phyloP scores from a whole-genome alignment of 768 basidiomycete genomes.

The Cystofilobasidium macerans region DNA sequence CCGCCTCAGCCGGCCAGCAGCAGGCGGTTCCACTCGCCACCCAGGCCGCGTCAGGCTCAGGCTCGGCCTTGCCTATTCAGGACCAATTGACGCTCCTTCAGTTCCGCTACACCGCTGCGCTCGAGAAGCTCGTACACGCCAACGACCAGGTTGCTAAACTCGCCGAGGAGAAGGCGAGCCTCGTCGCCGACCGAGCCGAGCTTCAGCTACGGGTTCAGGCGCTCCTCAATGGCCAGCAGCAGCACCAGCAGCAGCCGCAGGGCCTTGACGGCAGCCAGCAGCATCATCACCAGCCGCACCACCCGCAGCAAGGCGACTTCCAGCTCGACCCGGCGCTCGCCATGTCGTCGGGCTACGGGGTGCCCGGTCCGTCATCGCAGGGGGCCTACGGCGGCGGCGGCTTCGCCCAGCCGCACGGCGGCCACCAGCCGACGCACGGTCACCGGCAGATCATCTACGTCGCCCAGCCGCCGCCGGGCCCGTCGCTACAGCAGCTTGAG shows the following conservation, averaged over 20 bases:
- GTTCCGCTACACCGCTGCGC: constrained; percentile 2
- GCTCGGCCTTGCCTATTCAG: neutral
- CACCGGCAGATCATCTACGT: constrained; percentile 4
- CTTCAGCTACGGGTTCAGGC: neutral
- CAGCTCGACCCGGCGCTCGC: neutral
- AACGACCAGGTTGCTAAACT: constrained; percentile 5
- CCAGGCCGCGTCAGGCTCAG: too few relatives aligned
- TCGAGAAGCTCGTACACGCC: constrained; percentile 6
- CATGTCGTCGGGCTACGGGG: neutral
- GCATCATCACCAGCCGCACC: neutral
- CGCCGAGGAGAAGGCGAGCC: neutral
- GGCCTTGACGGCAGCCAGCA: neutral
- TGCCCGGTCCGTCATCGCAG: neutral
- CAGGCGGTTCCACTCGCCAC: too few relatives aligned
- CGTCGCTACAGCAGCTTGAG: neutral
- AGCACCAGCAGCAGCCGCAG: neutral
- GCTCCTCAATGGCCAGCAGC: neutral
- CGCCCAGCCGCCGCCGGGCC: neutral
- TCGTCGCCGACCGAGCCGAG: neutral
- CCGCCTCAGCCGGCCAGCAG: too few relatives aligned
- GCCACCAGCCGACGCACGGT: neutral
- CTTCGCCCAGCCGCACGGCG: neutral
- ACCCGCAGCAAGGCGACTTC: neutral
- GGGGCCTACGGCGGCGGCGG: neutral
- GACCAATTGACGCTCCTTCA: constrained; percentile 7